A percentile compares a stretch with the other conserved stretches of the same genome.
Conservation (phyloP, 2,329 filamentous ascomycete genomes). For the Ascocoryne sarcoides region DNA sequence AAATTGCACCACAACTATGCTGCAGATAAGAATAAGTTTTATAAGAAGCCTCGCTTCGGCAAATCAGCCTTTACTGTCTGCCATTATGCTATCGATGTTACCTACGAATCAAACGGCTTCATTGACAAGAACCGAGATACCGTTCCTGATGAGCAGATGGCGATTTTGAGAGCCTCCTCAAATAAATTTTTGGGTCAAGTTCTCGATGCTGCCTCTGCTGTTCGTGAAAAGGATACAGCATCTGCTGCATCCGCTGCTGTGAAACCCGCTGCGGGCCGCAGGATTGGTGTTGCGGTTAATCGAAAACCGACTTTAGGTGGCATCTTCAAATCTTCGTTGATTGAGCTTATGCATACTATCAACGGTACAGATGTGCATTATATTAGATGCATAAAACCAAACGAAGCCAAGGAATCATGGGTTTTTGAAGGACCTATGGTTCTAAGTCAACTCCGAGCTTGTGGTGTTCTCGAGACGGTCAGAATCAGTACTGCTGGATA, state of each 20-base stretch:
- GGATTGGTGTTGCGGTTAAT: conserved; percentile 86
- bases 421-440: conserved; percentile 99
- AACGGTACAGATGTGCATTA: conserved; percentile 98
- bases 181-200: conserved; percentile 82
- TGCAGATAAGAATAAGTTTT: conserved; percentile 86
- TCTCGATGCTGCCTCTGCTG: conserved; percentile 72
- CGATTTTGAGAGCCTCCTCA: conserved; percentile 73
- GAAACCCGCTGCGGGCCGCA: conserved; percentile 70
- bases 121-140: conserved; percentile 99
- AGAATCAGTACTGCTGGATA: conserved; percentile 96
- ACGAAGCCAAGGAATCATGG: conserved; percentile 94
- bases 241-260: conserved; percentile 60
- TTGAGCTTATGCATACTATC: conserved; percentile 96
- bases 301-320: conserved; percentile 94
- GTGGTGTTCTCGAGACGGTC: conserved; percentile 97
- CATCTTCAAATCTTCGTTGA: conserved; percentile 97
- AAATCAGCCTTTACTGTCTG: conserved; percentile 97
- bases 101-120: conserved; percentile 97
- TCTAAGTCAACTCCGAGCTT: conserved; percentile 89
- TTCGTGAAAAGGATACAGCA: conserved; percentile 79
- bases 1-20: conserved; percentile 94
- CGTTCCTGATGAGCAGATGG: conserved; percentile 96
- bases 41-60: conserved; percentile 96
- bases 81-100: conserved; percentile 96
- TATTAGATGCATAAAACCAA: conserved; percentile 98